Evolutionary conservation across 441 rosid genomes (phyloP), one percentile per base, ranked within the genome.

Genomic region (Gossypium trilobum): DNA sequence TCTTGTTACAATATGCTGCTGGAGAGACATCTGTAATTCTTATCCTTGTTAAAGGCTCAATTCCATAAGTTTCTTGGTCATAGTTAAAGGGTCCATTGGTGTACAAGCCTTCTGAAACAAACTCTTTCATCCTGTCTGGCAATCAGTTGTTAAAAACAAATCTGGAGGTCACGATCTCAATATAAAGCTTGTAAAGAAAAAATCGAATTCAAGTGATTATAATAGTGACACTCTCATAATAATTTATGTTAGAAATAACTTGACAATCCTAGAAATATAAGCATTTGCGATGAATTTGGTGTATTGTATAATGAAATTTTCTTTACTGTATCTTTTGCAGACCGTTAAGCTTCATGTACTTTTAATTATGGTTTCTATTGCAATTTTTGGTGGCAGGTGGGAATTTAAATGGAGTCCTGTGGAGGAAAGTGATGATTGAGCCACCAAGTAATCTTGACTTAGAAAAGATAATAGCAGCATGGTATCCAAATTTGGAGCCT

Each of bases 391-490:
- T 79, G 73, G 78, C 75, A 93, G 98, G 92, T 80, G 91, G 89
- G 78, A 87, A 74, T 81, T 76, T 82, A 68, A 82, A 90, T 69
- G 91, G 95, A 75, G 82, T 63, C 42, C 87, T 86, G 39, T 95
- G 99, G 99, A 85, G 98, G 85, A 95, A 85, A 81, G 91, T 93
- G 75, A 83, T 89, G 91, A 84, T 95, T 74, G 80, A 84, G 77
- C 86, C 83, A 29, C 91, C 97, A 71, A 89, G 74, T 79, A 79
- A 67, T 70, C 87, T 84, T 69, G 92, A 95, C 87, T 66, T 95
- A 85, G 78, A 73, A 68, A 78, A 63, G 68, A 90, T 95, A 76
- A 79, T 95, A 74, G 81, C 65, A 61, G 83, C 86, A 11, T 82
- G 92, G 86, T 90, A 86, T 91, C 95, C 94, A 27, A 79, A 77